These are phyloP conservation scores for Saccharomycopsis microspora DNA, from an alignment of 805 yeast species.

Conservation along the genomic window DNA sequence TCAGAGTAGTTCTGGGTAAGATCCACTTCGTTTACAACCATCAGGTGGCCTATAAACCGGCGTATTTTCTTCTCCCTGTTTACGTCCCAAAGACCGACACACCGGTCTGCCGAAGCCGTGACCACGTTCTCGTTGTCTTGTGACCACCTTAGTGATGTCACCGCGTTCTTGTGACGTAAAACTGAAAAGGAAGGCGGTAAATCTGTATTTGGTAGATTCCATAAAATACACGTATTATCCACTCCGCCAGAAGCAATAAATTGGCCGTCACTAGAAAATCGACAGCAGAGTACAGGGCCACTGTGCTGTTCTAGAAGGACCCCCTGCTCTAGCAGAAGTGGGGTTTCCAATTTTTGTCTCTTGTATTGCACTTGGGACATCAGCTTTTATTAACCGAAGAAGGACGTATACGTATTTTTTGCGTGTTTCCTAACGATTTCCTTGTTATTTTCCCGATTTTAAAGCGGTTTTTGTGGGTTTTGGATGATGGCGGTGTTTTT, in stretches of 20 bases:
- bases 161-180: conserved; percentile 49
- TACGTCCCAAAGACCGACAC: conserved; percentile 53
- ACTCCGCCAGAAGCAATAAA: conserved; percentile 51
- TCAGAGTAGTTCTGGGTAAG: conserved; percentile 16
- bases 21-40: conserved; percentile 41
- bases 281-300: conserved; percentile 40
- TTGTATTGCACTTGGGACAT: too few relatives aligned
- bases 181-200: conserved; percentile 28
- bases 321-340: conserved; percentile 1
- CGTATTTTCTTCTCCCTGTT: conserved; percentile 42
- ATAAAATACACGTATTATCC: conserved; percentile 35
- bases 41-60: conserved; percentile 40
- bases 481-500: too few relatives aligned
- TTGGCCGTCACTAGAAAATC: conserved; percentile 41
- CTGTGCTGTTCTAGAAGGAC: conserved; percentile 36
- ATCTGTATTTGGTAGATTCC: conserved; percentile 20
- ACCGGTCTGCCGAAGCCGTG: conserved; percentile 50
- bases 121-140: conserved; percentile 31
- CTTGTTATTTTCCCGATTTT: too few relatives aligned
- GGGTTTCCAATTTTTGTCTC: neutral
- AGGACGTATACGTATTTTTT: too few relatives aligned
- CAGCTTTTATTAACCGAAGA: too few relatives aligned
- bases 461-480: too few relatives aligned
- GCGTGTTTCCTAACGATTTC: too few relatives aligned
- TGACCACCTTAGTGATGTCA: conserved; percentile 49